Conservation (phyloP, 202 grass and related monocot genomes). For the Schoenoplectus triqueter region DNA sequence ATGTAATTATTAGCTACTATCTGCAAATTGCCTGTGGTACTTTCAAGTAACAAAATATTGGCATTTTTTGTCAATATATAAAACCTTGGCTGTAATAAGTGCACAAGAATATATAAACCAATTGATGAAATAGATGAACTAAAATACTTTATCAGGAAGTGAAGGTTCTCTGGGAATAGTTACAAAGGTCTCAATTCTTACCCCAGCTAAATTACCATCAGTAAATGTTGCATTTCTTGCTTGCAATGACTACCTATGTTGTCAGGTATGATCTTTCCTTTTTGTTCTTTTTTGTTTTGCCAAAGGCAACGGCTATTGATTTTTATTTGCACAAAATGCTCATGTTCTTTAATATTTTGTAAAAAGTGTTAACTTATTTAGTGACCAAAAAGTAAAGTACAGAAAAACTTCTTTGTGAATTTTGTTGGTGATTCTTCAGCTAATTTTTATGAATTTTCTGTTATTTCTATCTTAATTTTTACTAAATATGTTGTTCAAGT, state of each 20-base stretch:
- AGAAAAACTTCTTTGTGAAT: not conserved
- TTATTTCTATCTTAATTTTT: conserved; percentile 2
- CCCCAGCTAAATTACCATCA: conserved; percentile 79
- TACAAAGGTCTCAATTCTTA: conserved; percentile 88
- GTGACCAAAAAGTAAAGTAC: not conserved
- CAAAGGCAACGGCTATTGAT: not conserved
- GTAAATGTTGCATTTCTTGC: conserved; percentile 92
- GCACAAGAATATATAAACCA: conserved; percentile 7
- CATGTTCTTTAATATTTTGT: not conserved
- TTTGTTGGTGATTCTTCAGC: conserved; percentile 13
- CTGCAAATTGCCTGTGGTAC: not conserved
- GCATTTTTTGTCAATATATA: not conserved
- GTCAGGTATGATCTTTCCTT: conserved; percentile 61
- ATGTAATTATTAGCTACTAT: conserved; percentile 21
- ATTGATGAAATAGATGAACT: conserved; percentile 42
- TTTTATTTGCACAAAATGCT: not conserved
- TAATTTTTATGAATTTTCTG: not conserved
- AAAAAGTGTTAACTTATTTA: conserved; percentile 7
- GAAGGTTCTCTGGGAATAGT: conserved; percentile 94
- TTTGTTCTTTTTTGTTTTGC: conserved; percentile 1
- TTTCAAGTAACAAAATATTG: not conserved
- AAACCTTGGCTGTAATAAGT: conserved; percentile 21
- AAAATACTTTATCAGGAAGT: conserved; percentile 64
- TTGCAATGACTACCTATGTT: conserved; percentile 91
- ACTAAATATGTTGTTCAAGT: not conserved